These are phyloP conservation scores for Plantago ovata DNA, from an alignment of 257 asterid genomes.

Conservation along the genomic window DNA sequence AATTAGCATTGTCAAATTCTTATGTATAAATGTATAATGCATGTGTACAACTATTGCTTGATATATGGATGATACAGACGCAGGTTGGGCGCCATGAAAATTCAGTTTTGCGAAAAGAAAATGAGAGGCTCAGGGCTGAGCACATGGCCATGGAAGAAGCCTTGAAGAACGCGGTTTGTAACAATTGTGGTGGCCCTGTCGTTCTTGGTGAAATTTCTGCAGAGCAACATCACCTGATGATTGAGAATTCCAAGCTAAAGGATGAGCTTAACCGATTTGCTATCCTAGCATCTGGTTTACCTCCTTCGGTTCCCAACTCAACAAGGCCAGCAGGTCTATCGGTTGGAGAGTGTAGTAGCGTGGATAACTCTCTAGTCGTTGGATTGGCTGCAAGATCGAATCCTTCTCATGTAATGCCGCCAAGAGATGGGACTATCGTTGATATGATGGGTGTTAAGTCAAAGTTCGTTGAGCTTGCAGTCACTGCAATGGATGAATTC, in stretches of 20 bases:
- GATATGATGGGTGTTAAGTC: slow-evolving; percentile 51
- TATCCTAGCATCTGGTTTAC: slow-evolving; percentile 30
- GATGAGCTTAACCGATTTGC: slow-evolving; percentile 54
- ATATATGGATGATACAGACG: slow-evolving; percentile 25
- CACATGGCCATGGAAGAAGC: slow-evolving; percentile 52
- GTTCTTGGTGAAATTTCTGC: slow-evolving; percentile 48
- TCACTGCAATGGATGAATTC: slow-evolving; percentile 81
- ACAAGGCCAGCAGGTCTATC: slow-evolving; percentile 50
- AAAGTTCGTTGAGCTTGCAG: slow-evolving; percentile 78
- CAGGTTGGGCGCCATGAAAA: slow-evolving; percentile 62
- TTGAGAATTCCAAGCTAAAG: slow-evolving; percentile 51
- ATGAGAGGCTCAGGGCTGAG: slow-evolving; percentile 55
- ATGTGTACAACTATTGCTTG: neutral
- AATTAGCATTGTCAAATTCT: neutral
- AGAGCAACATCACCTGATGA: slow-evolving; percentile 51
- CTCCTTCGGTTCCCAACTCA: slow-evolving; percentile 30
- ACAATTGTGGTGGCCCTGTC: slow-evolving; percentile 57
- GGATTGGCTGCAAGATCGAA: slow-evolving; percentile 45
- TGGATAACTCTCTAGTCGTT: slow-evolving; percentile 31
- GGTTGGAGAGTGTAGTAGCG: slow-evolving; percentile 51
- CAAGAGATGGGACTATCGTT: slow-evolving; percentile 27
- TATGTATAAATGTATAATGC: neutral
- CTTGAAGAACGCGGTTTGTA: slow-evolving; percentile 50
- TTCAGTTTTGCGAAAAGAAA: slow-evolving; percentile 48
- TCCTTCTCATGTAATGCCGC: slow-evolving; percentile 26